Conservation (phyloP, 148 eudicot species). For the Rhododendron kiyosumense region DNA sequence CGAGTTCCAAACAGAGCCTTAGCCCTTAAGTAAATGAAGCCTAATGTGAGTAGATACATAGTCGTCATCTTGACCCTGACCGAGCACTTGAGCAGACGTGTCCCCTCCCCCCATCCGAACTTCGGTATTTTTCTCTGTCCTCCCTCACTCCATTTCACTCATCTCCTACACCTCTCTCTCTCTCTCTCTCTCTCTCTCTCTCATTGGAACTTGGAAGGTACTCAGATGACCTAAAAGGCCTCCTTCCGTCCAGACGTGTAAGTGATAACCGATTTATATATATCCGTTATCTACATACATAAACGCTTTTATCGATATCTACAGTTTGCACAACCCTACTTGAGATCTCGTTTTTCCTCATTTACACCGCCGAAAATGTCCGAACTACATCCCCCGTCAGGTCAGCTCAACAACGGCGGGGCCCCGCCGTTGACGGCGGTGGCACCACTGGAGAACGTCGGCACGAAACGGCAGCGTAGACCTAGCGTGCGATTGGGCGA, state of each 20-base stretch:
- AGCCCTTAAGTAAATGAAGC: too few relatives aligned
- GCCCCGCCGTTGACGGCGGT: neutral
- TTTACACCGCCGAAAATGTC: constrained; percentile 9
- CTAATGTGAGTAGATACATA: too few relatives aligned
- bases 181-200: constrained; percentile 1
- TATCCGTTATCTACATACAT: neutral
- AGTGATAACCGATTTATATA: neutral
- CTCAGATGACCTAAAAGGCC: neutral
- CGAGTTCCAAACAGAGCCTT: too few relatives aligned
- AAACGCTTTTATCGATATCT: neutral
- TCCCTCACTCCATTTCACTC: neutral
- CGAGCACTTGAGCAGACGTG: neutral
- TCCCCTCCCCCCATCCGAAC: neutral
- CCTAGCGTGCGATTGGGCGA: constrained; percentile 45
- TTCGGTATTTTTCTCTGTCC: neutral
- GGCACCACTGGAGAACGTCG: constrained; percentile 5
- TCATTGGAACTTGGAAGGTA: neutral
- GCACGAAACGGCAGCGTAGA: constrained; percentile 36
- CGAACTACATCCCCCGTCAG: constrained; percentile 19
- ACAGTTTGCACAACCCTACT: neutral
- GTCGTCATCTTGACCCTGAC: neutral
- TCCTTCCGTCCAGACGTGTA: neutral
- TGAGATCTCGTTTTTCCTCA: neutral
- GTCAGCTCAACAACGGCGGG: constrained; percentile 20
- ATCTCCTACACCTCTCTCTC: neutral